A percentile compares a stretch with the other conserved stretches of the same genome.
These are phyloP conservation scores for Fonsecaea monophora DNA, from an alignment of 2,329 filamentous ascomycete species.

Conservation along the genomic window DNA sequence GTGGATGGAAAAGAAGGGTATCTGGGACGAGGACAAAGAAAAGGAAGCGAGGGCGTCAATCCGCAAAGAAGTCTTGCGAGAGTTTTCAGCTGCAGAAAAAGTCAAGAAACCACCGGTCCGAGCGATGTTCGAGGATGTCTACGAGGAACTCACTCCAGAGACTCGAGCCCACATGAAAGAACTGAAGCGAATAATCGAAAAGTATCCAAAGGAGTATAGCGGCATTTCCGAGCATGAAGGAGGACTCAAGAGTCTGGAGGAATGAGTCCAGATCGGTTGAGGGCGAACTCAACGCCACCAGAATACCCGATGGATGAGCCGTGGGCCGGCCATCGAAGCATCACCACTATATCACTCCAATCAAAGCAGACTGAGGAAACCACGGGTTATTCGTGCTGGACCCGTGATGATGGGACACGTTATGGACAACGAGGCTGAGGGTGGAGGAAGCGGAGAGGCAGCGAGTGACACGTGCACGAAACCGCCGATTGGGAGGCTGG, in stretches of 20 bases:
- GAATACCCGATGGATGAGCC: background rate
- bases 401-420: constrained; percentile 14
- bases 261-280: background rate
- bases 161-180: constrained; percentile 75
- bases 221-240: constrained; percentile 78
- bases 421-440: background rate
- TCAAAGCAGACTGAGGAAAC: background rate
- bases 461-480: background rate
- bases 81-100: constrained; percentile 74
- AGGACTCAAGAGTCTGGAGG: constrained; percentile 68
- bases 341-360: background rate
- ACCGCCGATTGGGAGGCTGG: background rate
- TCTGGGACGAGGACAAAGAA: constrained; percentile 87
- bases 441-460: background rate
- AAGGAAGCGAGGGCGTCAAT: constrained; percentile 70
- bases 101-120: constrained; percentile 62
- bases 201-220: constrained; percentile 93
- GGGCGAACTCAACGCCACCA: background rate
- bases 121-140: constrained; percentile 80
- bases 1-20: constrained; percentile 81
- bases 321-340: background rate
- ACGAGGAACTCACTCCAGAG: constrained; percentile 84
- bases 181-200: constrained; percentile 76
- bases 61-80: constrained; percentile 78
- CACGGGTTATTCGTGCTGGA: constrained; percentile 7